phyloP scores from a whole-genome alignment of 2,329 filamentous ascomycete species.

The Didymella exigua region DNA sequence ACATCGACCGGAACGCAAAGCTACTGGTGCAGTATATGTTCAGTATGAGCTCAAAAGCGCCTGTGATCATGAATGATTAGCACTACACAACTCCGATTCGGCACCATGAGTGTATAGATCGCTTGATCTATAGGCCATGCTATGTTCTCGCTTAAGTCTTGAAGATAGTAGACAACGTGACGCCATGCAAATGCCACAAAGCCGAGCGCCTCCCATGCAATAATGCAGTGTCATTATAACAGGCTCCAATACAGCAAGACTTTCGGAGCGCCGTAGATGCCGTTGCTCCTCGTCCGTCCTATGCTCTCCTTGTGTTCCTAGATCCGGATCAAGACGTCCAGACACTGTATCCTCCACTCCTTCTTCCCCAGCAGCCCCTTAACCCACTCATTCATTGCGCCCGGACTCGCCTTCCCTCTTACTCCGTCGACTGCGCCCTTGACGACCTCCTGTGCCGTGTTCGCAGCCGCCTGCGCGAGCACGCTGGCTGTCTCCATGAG shows the following conservation, averaged over 20 bases:
- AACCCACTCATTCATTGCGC: constrained; percentile 73
- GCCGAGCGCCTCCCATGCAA: constrained; percentile 27
- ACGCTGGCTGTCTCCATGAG: constrained; percentile 66
- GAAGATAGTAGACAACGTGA: not conserved
- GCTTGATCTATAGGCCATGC: not conserved
- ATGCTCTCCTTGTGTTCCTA: constrained; percentile 12
- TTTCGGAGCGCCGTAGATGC: not conserved
- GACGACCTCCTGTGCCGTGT: constrained; percentile 40
- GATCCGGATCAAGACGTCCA: constrained; percentile 84
- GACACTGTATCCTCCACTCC: constrained; percentile 89
- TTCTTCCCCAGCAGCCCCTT: constrained; percentile 78
- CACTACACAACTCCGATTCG: not conserved
- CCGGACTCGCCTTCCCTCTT: constrained; percentile 60
- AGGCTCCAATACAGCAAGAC: not conserved
- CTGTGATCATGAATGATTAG: not conserved
- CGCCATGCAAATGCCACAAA: constrained; percentile 33
- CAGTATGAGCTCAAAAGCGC: not conserved
- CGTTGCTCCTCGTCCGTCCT: not conserved
- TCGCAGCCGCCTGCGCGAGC: constrained; percentile 69
- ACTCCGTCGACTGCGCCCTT: constrained; percentile 39
- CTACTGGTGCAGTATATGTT: not conserved
- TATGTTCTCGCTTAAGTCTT: not conserved
- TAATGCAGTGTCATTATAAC: not conserved
- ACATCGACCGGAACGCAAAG: not conserved
- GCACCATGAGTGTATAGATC: not conserved